phyloP scores from a whole-genome alignment of 106 monocot species.

The Agapanthus africanus region DNA sequence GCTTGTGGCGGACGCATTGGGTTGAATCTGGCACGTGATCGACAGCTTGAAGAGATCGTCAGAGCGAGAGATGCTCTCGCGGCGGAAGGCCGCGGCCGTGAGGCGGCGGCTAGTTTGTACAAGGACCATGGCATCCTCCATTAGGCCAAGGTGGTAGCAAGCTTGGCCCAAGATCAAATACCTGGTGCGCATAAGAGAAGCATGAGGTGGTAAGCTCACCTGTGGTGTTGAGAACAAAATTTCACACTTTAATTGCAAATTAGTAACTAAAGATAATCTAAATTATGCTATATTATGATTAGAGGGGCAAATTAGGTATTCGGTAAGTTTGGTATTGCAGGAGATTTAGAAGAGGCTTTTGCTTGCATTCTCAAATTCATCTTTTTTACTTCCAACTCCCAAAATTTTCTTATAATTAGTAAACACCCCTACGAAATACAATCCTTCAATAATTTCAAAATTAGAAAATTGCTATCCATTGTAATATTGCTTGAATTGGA shows the following conservation, averaged over 20 bases:
- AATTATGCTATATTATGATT: constrained; percentile 1
- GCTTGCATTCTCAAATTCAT: neutral
- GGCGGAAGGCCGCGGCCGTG: constrained; percentile 63
- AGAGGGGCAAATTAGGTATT: too few relatives aligned
- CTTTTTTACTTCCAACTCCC: neutral
- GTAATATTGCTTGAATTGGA: too few relatives aligned
- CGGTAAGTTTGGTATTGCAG: neutral
- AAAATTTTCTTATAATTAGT: neutral
- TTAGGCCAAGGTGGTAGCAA: constrained; percentile 80
- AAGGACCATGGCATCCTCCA: constrained; percentile 91
- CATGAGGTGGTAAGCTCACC: neutral
- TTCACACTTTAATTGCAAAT: neutral
- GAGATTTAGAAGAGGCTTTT: neutral
- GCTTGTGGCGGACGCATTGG: neutral
- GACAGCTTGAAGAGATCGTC: constrained; percentile 60
- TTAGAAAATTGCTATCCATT: too few relatives aligned
- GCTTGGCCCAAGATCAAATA: constrained; percentile 85
- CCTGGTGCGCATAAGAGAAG: constrained; percentile 31
- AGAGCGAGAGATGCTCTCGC: constrained; percentile 42
- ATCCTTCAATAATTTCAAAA: neutral
- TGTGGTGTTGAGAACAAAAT: neutral
- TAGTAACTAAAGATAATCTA: neutral
- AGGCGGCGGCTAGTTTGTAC: constrained; percentile 77
- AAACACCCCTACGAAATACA: neutral
- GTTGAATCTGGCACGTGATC: neutral